Percentiles rank a stretch among this genome's conserved stretches.
Evolutionary conservation across 1,284 basidiomycete genomes (phyloP).

Genomic region (Dichomitus squalens): DNA sequence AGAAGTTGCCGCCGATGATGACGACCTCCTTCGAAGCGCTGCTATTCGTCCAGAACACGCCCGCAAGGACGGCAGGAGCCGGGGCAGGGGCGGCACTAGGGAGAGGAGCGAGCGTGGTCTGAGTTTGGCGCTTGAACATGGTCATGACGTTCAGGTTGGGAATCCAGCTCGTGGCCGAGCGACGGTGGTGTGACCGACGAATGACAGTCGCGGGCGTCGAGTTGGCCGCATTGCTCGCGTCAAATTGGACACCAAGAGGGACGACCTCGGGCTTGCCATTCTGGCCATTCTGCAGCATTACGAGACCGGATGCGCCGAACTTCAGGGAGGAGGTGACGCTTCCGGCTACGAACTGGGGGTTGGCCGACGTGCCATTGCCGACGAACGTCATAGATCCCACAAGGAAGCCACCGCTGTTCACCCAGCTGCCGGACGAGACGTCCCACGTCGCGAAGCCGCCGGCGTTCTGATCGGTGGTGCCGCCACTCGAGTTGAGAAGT

Average conservation of each 20-base stretch:
- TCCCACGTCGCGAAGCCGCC: slow-evolving; percentile 84
- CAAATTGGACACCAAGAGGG: slow-evolving; percentile 60
- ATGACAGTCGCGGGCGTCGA: slow-evolving; percentile 34
- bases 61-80: slow-evolving; percentile 84
- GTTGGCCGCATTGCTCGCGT: slow-evolving; percentile 32
- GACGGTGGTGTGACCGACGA: slow-evolving; percentile 40
- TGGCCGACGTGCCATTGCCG: slow-evolving; percentile 56
- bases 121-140: slow-evolving; percentile 55
- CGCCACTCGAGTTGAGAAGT: slow-evolving; percentile 43
- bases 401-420: slow-evolving; percentile 72
- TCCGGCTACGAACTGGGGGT: slow-evolving; percentile 65
- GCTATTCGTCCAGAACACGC: slow-evolving; percentile 88
- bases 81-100: slow-evolving; percentile 57
- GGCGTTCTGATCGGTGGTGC: slow-evolving; percentile 41
- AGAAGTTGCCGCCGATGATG: slow-evolving; percentile 92
- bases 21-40: slow-evolving; percentile 67
- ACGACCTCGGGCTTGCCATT: slow-evolving; percentile 54
- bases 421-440: slow-evolving; percentile 65
- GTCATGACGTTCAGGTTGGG: slow-evolving; percentile 47
- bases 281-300: slow-evolving; percentile 66
- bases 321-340: slow-evolving; percentile 54
- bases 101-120: slow-evolving; percentile 45
- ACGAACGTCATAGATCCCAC: slow-evolving; percentile 76
- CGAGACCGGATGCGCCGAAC: slow-evolving; percentile 74
- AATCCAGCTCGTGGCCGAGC: slow-evolving; percentile 50